Evolutionary conservation across 768 basidiomycete genomes (phyloP).

Genomic region (Suillus variegatus): DNA sequence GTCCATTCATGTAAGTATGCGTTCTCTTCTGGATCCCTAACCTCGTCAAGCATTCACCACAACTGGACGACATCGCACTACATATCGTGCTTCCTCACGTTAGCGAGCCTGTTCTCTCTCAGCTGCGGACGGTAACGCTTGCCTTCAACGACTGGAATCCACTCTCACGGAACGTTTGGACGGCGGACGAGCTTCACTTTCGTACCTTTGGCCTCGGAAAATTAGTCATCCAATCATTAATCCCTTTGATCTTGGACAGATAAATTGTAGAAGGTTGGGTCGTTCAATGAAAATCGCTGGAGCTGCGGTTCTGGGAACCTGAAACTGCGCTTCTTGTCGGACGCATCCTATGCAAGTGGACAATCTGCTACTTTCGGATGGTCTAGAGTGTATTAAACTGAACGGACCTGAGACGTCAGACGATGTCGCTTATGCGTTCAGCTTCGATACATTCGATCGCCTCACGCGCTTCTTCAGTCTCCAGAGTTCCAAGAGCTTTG

Average conservation of each 20-base stretch:
- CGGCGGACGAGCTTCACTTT: neutral
- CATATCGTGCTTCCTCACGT: neutral
- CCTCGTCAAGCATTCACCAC: neutral
- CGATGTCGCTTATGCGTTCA: neutral
- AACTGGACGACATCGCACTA: neutral
- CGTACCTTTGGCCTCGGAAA: neutral
- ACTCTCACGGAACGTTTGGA: neutral
- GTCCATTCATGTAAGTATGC: neutral
- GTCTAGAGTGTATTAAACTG: neutral
- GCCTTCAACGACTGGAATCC: neutral
- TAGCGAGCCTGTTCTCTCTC: neutral
- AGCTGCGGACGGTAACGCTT: neutral
- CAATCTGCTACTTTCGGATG: neutral
- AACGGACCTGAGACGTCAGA: neutral
- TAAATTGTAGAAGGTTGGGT: neutral
- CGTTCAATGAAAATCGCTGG: neutral
- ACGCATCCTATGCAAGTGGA: neutral
- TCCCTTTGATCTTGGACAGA: neutral
- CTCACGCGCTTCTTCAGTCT: neutral
- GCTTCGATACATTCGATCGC: neutral
- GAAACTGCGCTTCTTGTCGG: neutral
- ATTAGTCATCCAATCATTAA: neutral
- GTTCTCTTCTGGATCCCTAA: neutral
- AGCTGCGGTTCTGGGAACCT: neutral
- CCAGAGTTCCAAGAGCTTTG: neutral